Evolutionary conservation across 768 basidiomycete species (phyloP).

Genomic region (Leccinum rimulosum): DNA sequence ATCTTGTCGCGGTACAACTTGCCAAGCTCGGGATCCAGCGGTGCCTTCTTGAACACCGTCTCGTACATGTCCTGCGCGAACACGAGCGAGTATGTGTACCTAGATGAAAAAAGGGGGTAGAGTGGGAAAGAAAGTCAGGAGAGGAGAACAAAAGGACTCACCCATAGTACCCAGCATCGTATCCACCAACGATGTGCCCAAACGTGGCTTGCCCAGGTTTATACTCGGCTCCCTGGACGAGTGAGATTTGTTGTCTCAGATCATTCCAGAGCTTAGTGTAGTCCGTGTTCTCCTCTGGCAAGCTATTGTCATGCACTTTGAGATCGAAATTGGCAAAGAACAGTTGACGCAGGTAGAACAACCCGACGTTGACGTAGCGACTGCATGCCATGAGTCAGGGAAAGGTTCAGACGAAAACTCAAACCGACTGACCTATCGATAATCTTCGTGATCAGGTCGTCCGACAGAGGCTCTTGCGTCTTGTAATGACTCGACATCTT

Average conservation of each 20-base stretch:
- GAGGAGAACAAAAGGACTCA: conserved; percentile 30
- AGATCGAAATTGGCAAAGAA: conserved; percentile 52
- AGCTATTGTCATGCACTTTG: conserved; percentile 24
- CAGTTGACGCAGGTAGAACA: conserved; percentile 42
- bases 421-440: conserved; percentile 57
- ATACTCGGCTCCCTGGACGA: not conserved
- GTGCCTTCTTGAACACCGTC: not conserved
- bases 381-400: conserved; percentile 23
- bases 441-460: conserved; percentile 69
- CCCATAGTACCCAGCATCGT: conserved; percentile 64
- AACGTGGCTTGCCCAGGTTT: conserved; percentile 62
- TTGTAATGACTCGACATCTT: conserved; percentile 77
- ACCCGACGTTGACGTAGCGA: conserved; percentile 69
- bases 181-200: conserved; percentile 54
- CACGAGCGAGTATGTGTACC: conserved; percentile 73
- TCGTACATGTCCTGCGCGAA: conserved; percentile 52
- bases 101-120: not conserved
- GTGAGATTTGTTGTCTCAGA: not conserved
- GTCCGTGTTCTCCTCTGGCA: conserved; percentile 48
- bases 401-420: not conserved
- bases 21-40: not conserved
- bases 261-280: conserved; percentile 38
- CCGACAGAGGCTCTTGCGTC: conserved; percentile 64
- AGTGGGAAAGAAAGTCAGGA: too few relatives aligned
- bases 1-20: not conserved